Evolutionary conservation across 495 filamentous ascomycete genomes (phyloP), one percentile per base, ranked within the genome.

Genomic region (Penicillium subrubescens): DNA sequence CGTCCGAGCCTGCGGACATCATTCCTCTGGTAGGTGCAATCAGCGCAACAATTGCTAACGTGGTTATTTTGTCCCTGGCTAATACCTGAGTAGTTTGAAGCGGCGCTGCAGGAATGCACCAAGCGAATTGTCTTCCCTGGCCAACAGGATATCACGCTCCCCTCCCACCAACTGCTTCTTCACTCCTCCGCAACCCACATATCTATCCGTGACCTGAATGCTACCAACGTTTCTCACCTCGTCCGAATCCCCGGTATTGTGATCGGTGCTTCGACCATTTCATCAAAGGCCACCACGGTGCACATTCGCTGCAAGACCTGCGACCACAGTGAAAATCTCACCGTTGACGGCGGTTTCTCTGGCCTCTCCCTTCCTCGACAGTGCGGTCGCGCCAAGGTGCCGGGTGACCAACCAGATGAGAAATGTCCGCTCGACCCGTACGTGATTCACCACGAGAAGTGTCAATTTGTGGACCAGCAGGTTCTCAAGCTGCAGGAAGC

Each of bases 401-500:
- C 81, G 8, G 84, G 86, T 19, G 88, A 90, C 58, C 81, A 86
- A 4, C 77, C 79, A 10, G 81, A 87, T 23, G 85, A 87, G 14
- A 86, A 89, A 63, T 99, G 96, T 71, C 94, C 94, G 1, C 80
- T 98, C 66, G 95, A 99, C 71, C 96, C 96, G 7, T 99, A 97
- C 73, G 94, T 94, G 64, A 90, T 99, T 35, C 83, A 94, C 10
- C 96, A 99, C 74, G 96, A 98, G 75, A 93, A 91, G 71, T 96
- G 91, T 63, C 87, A 90, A 64, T 99, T 99, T 74, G 94, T 97
- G 71, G 96, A 99, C 71, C 96, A 98, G 69, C 96, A 99, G 73
- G 92, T 98, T 51, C 88, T 99, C 69, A 99, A 99, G 78, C 87
- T 99, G 8, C 96, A 99, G 75, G 96, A 99, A 77, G 96, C 96